Conservation (phyloP, 805 yeast species). For the Tetrapisispora pingtungensis region DNA sequence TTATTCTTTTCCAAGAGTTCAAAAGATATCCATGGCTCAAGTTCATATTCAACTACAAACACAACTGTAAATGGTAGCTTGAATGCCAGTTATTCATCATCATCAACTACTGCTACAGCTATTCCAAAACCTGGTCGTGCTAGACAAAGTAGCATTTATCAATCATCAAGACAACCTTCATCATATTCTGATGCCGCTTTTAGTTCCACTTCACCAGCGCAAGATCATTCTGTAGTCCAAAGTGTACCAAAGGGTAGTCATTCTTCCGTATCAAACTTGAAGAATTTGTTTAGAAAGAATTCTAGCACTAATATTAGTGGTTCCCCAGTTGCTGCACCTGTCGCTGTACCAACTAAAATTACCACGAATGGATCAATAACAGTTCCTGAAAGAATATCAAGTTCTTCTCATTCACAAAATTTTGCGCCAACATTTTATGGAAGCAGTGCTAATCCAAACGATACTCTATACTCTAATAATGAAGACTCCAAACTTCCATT, state of each 20-base stretch:
- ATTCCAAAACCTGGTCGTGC: slow-evolving; percentile 29
- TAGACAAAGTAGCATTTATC: slow-evolving; percentile 28
- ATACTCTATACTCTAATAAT: slow-evolving; percentile 28
- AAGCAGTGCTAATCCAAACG: slow-evolving; percentile 27
- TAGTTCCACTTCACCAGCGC: slow-evolving; percentile 23
- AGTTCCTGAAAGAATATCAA: slow-evolving; percentile 1
- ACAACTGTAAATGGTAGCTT: slow-evolving; percentile 2
- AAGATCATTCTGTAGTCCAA: slow-evolving; percentile 30
- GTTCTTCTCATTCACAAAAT: slow-evolving; percentile 1
- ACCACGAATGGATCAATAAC: background rate
- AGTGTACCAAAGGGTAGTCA: slow-evolving; percentile 43
- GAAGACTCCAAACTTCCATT: slow-evolving; percentile 45
- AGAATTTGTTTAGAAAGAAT: slow-evolving; percentile 55
- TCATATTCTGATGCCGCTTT: slow-evolving; percentile 17
- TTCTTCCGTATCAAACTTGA: slow-evolving; percentile 69
- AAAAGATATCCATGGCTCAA: slow-evolving; percentile 10
- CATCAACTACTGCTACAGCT: slow-evolving; percentile 21
- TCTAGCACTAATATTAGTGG: slow-evolving; percentile 6
- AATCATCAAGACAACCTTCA: slow-evolving; percentile 28
- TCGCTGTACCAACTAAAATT: background rate
- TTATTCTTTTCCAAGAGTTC: slow-evolving; percentile 25
- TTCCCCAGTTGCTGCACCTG: background rate
- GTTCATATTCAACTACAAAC: slow-evolving; percentile 2
- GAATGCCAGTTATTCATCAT: background rate
- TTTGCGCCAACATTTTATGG: slow-evolving; percentile 28